A percentile compares a stretch with the other conserved stretches of the same genome.
phyloP scores from a whole-genome alignment of 176 grass and related monocot genomes.

The Oryza officinalis region DNA sequence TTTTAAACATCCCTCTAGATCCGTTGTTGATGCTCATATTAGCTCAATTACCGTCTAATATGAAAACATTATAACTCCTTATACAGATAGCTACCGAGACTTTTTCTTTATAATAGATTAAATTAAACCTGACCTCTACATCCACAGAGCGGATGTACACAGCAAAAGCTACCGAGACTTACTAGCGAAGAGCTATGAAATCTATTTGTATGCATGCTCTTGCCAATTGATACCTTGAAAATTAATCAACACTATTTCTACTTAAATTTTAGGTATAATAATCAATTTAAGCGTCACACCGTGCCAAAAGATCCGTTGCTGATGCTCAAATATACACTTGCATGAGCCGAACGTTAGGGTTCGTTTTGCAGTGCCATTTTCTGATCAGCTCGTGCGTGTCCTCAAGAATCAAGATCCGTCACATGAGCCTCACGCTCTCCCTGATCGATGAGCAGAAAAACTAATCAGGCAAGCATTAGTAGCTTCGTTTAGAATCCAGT shows the following conservation, averaged over 20 bases:
- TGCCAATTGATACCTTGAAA: neutral
- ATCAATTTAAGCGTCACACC: neutral
- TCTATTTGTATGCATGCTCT: too few species aligned
- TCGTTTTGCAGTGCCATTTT: neutral
- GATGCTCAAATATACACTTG: neutral
- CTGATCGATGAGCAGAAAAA: conserved; percentile 6
- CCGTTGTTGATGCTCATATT: too few species aligned
- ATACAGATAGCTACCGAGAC: too few species aligned
- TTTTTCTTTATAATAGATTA: too few species aligned
- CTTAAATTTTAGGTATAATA: neutral
- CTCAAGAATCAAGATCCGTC: conserved; percentile 30
- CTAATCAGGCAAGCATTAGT: neutral
- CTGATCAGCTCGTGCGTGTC: neutral
- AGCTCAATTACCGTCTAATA: too few species aligned
- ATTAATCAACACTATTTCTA: neutral
- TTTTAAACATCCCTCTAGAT: too few species aligned
- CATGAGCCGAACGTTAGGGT: neutral
- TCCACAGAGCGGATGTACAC: too few species aligned
- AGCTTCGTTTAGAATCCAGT: conserved; percentile 26
- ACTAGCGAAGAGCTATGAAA: too few species aligned
- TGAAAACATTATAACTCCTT: too few species aligned
- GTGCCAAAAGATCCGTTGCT: neutral
- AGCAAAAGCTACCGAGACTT: too few species aligned
- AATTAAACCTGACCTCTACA: too few species aligned
- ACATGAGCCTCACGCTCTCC: conserved; percentile 27